Percentiles rank a stretch among this genome's conserved stretches.
Conservation (phyloP, 192 early-diverging fungal genomes). For the Chytriomyces hyalinus region DNA sequence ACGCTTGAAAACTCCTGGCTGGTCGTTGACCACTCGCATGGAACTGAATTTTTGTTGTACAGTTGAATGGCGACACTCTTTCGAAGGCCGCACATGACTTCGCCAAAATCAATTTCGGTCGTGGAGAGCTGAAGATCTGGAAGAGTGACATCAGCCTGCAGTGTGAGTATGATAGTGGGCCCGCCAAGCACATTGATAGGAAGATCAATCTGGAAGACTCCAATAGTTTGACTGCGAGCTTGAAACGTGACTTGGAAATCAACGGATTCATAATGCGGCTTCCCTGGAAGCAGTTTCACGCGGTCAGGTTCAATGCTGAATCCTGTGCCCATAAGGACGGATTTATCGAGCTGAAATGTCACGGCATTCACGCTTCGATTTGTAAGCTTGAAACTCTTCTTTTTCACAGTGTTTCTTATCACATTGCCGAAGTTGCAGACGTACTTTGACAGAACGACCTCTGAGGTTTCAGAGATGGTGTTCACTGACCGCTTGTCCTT, state of each 20-base stretch:
- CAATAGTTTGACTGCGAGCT: slow-evolving; percentile 43
- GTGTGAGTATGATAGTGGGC: slow-evolving; percentile 48
- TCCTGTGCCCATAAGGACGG: slow-evolving; percentile 44
- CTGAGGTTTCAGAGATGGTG: slow-evolving; percentile 48
- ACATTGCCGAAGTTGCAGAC: slow-evolving; percentile 65
- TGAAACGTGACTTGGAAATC: slow-evolving; percentile 55
- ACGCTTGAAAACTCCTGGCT: background rate
- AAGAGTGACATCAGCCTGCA: slow-evolving; percentile 56
- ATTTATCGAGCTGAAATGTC: slow-evolving; percentile 49
- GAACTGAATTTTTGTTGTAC: slow-evolving; percentile 52
- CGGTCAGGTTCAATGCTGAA: slow-evolving; percentile 63
- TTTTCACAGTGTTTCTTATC: slow-evolving; percentile 54
- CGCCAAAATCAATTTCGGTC: slow-evolving; percentile 58
- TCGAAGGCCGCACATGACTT: slow-evolving; percentile 56
- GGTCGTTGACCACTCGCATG: slow-evolving; percentile 56
- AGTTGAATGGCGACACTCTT: slow-evolving; percentile 54
- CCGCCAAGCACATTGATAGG: slow-evolving; percentile 57
- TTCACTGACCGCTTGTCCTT: slow-evolving; percentile 45
- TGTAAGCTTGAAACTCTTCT: slow-evolving; percentile 48
- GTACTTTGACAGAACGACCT: slow-evolving; percentile 51
- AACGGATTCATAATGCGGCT: slow-evolving; percentile 46
- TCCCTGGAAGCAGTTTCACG: slow-evolving; percentile 53
- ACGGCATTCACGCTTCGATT: slow-evolving; percentile 50
- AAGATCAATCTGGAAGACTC: slow-evolving; percentile 41
- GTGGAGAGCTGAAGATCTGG: slow-evolving; percentile 53